These are phyloP conservation scores for Polytrichum commune DNA, from an alignment of 225 moss, liverwort and hornwort species.

Conservation along the genomic window DNA sequence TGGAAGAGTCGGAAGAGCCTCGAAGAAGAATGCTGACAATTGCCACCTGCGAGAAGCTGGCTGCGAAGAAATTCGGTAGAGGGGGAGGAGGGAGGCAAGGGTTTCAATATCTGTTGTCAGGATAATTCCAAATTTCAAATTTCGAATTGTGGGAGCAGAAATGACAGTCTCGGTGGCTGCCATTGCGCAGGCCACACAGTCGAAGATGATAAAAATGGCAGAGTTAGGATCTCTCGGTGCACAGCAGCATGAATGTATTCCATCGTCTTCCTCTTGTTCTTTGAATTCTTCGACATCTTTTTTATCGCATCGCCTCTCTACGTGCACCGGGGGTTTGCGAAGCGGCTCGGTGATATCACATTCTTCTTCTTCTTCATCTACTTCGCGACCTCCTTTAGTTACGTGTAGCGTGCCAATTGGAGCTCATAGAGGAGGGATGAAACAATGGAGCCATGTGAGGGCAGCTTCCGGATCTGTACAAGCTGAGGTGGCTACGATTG, in stretches of 20 bases:
- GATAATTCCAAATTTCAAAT: too few relatives aligned
- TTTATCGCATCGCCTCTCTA: constrained; percentile 11
- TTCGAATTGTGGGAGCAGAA: constrained; percentile 2
- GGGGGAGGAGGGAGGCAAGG: too few relatives aligned
- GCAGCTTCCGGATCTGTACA: constrained; percentile 8
- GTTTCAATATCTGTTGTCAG: too few relatives aligned
- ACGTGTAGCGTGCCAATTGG: background rate
- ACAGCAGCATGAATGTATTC: constrained; percentile 12
- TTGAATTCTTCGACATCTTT: constrained; percentile 16
- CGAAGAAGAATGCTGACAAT: too few relatives aligned
- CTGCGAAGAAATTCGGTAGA: too few relatives aligned
- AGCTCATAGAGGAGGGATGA: constrained; percentile 8
- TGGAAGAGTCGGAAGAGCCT: too few relatives aligned
- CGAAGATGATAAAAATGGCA: constrained; percentile 12
- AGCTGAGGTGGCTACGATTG: constrained; percentile 38
- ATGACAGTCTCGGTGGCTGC: constrained; percentile 15
- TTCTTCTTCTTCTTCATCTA: constrained; percentile 5
- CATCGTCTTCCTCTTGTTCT: constrained; percentile 4
- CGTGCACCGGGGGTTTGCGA: constrained; percentile 5
- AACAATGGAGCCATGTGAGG: constrained; percentile 35
- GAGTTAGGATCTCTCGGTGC: constrained; percentile 8
- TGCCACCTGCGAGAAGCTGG: too few relatives aligned
- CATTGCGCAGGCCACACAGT: constrained; percentile 20
- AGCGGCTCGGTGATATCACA: background rate
- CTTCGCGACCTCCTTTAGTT: background rate